These are phyloP conservation scores for Syzygium malaccense DNA, from an alignment of 441 rosid genomes.

Conservation along the genomic window DNA sequence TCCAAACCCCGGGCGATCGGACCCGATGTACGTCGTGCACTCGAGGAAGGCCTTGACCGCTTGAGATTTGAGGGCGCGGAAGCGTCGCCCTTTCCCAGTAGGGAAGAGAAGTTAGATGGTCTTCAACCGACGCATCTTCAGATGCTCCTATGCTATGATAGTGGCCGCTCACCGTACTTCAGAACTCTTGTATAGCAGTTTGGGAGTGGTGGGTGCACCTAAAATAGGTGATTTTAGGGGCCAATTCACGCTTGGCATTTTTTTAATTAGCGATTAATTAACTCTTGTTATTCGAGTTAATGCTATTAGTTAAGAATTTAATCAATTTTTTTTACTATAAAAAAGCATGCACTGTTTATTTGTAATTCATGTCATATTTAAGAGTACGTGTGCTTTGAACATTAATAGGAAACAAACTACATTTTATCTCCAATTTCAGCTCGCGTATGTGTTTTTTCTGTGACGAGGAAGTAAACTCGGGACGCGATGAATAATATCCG, in stretches of 20 bases:
- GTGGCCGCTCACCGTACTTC: not conserved
- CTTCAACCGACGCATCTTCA: not conserved
- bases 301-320: not conserved
- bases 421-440: not conserved
- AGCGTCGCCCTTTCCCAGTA: not conserved
- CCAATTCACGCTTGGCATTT: not conserved
- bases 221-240: not conserved
- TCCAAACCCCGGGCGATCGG: slow-evolving; percentile 85
- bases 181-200: too few relatives aligned
- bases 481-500: too few relatives aligned
- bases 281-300: not conserved
- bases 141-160: not conserved
- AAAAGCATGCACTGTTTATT: not conserved
- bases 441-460: not conserved
- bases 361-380: not conserved
- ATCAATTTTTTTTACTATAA: not conserved
- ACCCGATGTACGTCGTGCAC: slow-evolving; percentile 86
- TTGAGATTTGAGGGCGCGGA: not conserved
- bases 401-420: not conserved
- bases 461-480: too few relatives aligned
- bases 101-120: not conserved
- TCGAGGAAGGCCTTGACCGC: slow-evolving; percentile 62
- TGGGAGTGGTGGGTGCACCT: not conserved
- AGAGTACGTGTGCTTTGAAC: not conserved
- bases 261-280: not conserved